Base-by-base conservation (phyloP, 805 yeast genomes). In the Nakazawaea ernobii region DNA sequence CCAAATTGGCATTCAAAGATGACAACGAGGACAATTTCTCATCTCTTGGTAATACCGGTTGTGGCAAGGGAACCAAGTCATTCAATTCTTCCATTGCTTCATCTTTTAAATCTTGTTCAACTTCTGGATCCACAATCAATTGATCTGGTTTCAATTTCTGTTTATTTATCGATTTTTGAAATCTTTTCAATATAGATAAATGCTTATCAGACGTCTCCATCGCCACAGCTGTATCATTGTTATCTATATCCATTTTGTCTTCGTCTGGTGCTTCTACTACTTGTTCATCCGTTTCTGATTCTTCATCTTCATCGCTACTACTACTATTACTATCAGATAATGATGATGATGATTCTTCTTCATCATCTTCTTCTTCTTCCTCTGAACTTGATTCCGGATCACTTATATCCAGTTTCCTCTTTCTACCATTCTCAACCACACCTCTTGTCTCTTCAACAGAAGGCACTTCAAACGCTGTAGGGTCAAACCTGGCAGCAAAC, bases 41-140 rank as follows among this genome's bases (percentile, higher is more conserved):
- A 54, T 81, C 85, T 48, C 68, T 67, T 3, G 87, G 88, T 27
- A 82, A 65, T 32, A 69, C 80, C 0, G 96, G 96, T 62, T 89
- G 96, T 1, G 98, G 97, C 37, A 92, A 67, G 15, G 96, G 95
- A 6, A 75, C 82, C 36, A 92, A 62, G 39, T 67, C 73, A 56
- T 67, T 73, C 17, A 53, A 49, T 27, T 63, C 64, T 5, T 55
- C 60, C 52, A 47, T 53, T n/a, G 33, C 42, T 1, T 49, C 59
- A 8, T 56, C 60, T 2, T 54, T 59, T 11, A 50, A 57, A 8
- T 42, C 54, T 4, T 49, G 50, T 0, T 53, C 54, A 20, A 20
- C 24, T 20, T 20, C 5, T 20, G 24, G 24, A 20, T 20, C 24
- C 5, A 3, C 24, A 20, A 20, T 20, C 24, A 20, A 3, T 20